Base-by-base conservation (phyloP, 129 eudicot genomes). In the Sambucus nigra region DNA sequence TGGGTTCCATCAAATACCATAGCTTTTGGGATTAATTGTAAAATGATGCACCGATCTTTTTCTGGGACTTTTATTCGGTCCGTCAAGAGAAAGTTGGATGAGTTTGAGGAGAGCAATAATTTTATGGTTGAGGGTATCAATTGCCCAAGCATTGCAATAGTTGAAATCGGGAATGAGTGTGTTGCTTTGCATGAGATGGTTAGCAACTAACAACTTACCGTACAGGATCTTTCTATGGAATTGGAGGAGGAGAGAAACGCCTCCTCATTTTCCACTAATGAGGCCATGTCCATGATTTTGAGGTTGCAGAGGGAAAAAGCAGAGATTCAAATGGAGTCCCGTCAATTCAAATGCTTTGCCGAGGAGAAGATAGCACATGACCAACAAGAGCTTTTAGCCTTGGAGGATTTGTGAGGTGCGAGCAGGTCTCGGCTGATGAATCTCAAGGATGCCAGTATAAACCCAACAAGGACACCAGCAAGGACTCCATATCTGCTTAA, bases 211-310 rank as follows among this genome's bases (percentile, higher is more conserved):
- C 97, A 84, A 61, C 73, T 62, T 25, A 81, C 78, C 1, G 78
- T 89, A 38, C 76, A 78, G 67, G 95, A 84, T 38, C 78, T 89
- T 23, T 64, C 69, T 32, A 7, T 54, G 14, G 97, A 89, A 50
- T 57, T 89, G 58, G 97, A 89, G 15, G 95, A 89, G 66, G 97
- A 84, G 62, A 69, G 97, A 31, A 79, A 89, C 46, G 97, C 97
- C 0, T 68, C 97, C 0, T 74, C 97, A 0, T 84, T 95, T 0
- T 91, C 95, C 67, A 87, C 95, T 8, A 86, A 86, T 40, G 95
- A 86, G 62, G 86, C 95, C 19, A 89, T 89, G 97, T 89, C 97
- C 2, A 89, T 89, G 97, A 89, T 89, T 26, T 73, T 89, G 73
- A 89, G 88, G 72, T 64, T 89, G 54, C 95, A 89, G 67, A 77